A percentile compares a stretch with the other conserved stretches of the same genome.
Evolutionary conservation across 1,284 basidiomycete genomes (phyloP).

Genomic region (Waitea zeae): DNA sequence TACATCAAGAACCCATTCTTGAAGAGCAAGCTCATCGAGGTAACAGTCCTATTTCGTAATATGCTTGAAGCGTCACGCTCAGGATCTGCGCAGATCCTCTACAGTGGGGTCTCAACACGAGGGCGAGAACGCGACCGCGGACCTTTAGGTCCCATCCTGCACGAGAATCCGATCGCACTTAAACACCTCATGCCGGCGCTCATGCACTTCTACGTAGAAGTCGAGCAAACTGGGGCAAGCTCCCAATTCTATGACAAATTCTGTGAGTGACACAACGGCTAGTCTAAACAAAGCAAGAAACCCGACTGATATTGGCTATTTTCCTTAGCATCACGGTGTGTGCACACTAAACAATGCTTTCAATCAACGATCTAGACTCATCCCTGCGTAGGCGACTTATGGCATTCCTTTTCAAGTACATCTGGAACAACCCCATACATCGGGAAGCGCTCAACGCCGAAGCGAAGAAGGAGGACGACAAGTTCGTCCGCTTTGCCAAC

Average conservation of each 20-base stretch:
- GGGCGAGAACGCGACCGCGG: constrained; percentile 65
- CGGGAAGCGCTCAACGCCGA: constrained; percentile 70
- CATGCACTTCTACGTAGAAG: constrained; percentile 91
- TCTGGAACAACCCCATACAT: constrained; percentile 83
- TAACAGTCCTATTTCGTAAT: constrained; percentile 18
- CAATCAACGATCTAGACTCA: too few relatives aligned
- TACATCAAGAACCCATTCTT: constrained; percentile 99
- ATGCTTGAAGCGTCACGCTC: constrained; percentile 1
- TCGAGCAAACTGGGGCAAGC: constrained; percentile 92
- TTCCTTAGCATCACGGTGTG: too few relatives aligned
- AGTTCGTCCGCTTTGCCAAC: constrained; percentile 92
- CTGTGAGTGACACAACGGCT: constrained; percentile 33
- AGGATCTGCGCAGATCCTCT: constrained; percentile 48
- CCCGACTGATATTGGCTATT: too few relatives aligned
- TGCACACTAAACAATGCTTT: too few relatives aligned
- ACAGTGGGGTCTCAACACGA: constrained; percentile 67
- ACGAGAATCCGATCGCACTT: constrained; percentile 73
- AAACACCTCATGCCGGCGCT: constrained; percentile 84
- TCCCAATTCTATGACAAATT: constrained; percentile 99
- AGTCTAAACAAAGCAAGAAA: too few relatives aligned
- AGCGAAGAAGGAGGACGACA: constrained; percentile 55
- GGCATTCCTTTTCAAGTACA: constrained; percentile 66
- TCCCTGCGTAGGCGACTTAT: constrained; percentile 80
- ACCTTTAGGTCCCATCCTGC: constrained; percentile 69
- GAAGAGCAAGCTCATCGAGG: constrained; percentile 95